Evolutionary conservation across 345 rosid genomes (phyloP).

Genomic region (Abelmoschus esculentus): DNA sequence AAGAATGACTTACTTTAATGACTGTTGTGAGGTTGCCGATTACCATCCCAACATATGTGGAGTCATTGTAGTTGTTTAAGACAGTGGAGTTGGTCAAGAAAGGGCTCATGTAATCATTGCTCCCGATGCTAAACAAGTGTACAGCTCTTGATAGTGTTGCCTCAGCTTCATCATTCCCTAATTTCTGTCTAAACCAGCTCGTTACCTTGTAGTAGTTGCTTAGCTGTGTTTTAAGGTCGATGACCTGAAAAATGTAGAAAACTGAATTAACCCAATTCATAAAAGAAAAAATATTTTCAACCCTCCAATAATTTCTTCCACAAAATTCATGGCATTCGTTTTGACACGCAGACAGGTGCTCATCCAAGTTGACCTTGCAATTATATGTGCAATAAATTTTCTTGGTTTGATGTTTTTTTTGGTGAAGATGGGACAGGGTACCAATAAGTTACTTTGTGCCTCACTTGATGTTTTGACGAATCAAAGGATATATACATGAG

Average conservation of each 20-base stretch:
- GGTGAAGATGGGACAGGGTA: constrained; percentile 4
- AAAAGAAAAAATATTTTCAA: background rate
- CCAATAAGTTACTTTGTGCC: constrained; percentile 10
- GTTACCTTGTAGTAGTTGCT: constrained; percentile 43
- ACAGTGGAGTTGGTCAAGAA: constrained; percentile 57
- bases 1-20: constrained; percentile 25
- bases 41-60: constrained; percentile 45
- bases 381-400: background rate
- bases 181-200: constrained; percentile 32
- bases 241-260: constrained; percentile 28
- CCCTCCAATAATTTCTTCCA: background rate
- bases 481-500: constrained; percentile 1
- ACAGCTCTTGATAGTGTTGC: constrained; percentile 36
- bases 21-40: constrained; percentile 49
- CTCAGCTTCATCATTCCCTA: constrained; percentile 48
- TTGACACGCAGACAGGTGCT: background rate
- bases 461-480: constrained; percentile 20
- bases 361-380: background rate
- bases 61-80: constrained; percentile 29
- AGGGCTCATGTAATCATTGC: constrained; percentile 19
- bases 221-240: constrained; percentile 49
- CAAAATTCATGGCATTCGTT: background rate
- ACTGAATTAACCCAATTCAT: background rate
- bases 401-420: background rate
- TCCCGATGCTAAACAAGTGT: constrained; percentile 11